These are phyloP conservation scores for Colletotrichum gigasporum DNA, from an alignment of 2,329 filamentous ascomycete genomes.

Conservation along the genomic window DNA sequence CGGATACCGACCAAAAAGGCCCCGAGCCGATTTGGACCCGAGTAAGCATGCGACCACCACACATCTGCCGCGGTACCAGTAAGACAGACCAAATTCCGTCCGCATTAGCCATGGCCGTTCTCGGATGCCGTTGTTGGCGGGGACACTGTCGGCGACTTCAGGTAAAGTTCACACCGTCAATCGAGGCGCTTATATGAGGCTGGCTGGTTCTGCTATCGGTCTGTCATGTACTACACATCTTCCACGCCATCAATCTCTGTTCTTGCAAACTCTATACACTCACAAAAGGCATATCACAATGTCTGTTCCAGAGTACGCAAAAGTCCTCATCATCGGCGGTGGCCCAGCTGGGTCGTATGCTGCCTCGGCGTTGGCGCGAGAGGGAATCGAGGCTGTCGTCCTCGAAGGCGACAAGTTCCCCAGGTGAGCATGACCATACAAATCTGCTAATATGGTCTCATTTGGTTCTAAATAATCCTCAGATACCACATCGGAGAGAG, in stretches of 20 bases:
- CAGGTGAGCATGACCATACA: conserved; percentile 38
- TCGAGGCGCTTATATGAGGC: background rate
- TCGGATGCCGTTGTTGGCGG: background rate
- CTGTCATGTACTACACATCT: background rate
- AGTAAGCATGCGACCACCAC: background rate
- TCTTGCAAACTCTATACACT: background rate
- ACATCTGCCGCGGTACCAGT: background rate
- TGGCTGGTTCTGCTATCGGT: background rate
- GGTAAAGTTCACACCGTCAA: background rate
- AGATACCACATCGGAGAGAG: conserved; percentile 51
- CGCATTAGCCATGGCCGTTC: too few species aligned
- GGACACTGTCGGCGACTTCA: background rate
- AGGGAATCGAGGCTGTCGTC: conserved; percentile 54
- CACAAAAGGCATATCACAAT: background rate
- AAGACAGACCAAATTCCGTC: too few species aligned
- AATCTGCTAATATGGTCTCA: too few species aligned
- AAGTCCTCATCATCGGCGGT: conserved; percentile 54
- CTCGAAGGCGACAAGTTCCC: conserved; percentile 55
- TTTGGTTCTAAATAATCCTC: conserved; percentile 9
- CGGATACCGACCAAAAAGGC: background rate
- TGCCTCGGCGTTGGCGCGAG: conserved; percentile 51
- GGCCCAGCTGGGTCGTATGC: conserved; percentile 57
- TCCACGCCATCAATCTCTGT: background rate
- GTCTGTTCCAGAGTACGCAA: conserved; percentile 37
- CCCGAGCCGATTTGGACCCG: background rate